Conservation (phyloP, 768 basidiomycete species). For the Pleurotus citrinopileatus region DNA sequence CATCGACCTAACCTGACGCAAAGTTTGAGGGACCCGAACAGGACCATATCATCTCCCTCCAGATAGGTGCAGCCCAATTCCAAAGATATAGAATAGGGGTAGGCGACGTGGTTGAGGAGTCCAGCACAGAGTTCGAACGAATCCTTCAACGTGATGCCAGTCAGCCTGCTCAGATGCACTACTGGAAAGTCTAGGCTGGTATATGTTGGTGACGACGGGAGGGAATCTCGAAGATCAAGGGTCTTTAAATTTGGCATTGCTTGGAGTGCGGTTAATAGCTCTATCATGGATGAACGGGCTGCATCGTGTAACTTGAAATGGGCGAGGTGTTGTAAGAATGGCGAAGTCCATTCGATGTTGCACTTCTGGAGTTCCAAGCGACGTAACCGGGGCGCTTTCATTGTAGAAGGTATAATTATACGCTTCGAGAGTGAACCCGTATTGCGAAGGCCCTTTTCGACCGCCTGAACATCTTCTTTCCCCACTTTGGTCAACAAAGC, state of each 20-base stretch:
- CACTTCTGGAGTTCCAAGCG: constrained; percentile 32
- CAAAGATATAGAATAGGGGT: constrained; percentile 16
- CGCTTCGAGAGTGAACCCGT: constrained; percentile 17
- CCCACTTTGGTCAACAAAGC: constrained; percentile 31
- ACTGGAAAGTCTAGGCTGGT: constrained; percentile 3
- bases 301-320: constrained; percentile 30
- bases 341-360: constrained; percentile 32
- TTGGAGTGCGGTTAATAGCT: constrained; percentile 30
- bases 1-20: constrained; percentile 7
- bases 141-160: constrained; percentile 19
- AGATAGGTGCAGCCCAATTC: constrained; percentile 17
- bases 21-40: constrained; percentile 17
- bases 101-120: constrained; percentile 21
- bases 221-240: constrained; percentile 32
- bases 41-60: constrained; percentile 16
- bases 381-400: constrained; percentile 31
- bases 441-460: constrained; percentile 36
- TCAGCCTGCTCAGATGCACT: constrained; percentile 19
- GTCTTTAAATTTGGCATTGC: constrained; percentile 30
- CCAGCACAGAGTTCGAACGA: constrained; percentile 19
- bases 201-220: constrained; percentile 24
- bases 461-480: constrained; percentile 39
- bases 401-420: constrained; percentile 21
- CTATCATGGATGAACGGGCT: constrained; percentile 25
- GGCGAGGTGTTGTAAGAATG: constrained; percentile 31